phyloP scores from a whole-genome alignment of 2,329 filamentous ascomycete species.

The Pseudonectria buxi region DNA sequence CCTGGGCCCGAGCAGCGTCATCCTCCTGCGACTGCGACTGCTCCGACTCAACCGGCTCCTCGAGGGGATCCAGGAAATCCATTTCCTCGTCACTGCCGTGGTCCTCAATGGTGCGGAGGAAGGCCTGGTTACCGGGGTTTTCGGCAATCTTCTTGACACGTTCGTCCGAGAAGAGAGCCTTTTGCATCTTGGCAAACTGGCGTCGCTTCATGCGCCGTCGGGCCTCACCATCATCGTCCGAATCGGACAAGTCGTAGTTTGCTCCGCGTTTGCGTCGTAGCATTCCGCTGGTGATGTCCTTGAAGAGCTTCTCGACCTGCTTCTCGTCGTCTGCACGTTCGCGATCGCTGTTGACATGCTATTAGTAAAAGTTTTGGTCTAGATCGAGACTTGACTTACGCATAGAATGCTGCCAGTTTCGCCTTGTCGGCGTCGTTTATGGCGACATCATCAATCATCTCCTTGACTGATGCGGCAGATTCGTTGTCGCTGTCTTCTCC shows the following conservation, averaged over 20 bases:
- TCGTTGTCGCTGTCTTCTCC: conserved; percentile 80
- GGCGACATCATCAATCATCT: conserved; percentile 85
- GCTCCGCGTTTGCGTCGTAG: conserved; percentile 77
- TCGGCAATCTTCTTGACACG: conserved; percentile 85
- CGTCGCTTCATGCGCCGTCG: conserved; percentile 73
- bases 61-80: conserved; percentile 59
- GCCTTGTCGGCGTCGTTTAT: conserved; percentile 72
- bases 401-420: conserved; percentile 78
- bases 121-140: conserved; percentile 83
- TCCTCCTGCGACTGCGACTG: conserved; percentile 29
- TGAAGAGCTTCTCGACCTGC: conserved; percentile 83
- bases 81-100: conserved; percentile 67
- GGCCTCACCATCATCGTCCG: conserved; percentile 77
- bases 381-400: too few species aligned
- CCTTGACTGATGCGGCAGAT: conserved; percentile 61
- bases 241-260: conserved; percentile 81
- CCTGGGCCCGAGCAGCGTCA: conserved; percentile 24
- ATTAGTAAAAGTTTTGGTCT: too few species aligned
- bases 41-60: conserved; percentile 27
- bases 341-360: conserved; percentile 54
- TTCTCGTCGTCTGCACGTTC: conserved; percentile 78
- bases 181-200: conserved; percentile 87
- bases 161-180: conserved; percentile 80
- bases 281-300: conserved; percentile 83
- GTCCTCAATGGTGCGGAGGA: conserved; percentile 85